Conservation (phyloP, 805 yeast species). For the Kregervanrija pseudodelftensis region DNA sequence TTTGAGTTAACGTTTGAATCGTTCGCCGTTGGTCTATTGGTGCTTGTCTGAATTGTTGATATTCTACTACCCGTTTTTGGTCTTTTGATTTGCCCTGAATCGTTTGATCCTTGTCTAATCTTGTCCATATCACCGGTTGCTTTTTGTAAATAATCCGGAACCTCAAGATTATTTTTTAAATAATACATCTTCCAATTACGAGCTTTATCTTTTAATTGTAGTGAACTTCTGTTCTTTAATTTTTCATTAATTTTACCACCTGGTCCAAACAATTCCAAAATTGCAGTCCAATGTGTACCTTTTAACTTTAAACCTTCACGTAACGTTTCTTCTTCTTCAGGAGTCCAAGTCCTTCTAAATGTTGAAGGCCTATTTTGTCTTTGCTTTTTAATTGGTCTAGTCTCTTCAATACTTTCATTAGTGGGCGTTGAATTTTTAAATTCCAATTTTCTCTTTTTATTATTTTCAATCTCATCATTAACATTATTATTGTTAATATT, state of each 20-base stretch:
- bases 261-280: slow-evolving; percentile 84
- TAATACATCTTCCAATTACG: slow-evolving; percentile 90
- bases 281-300: slow-evolving; percentile 94
- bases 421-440: slow-evolving; percentile 1
- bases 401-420: background rate
- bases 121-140: slow-evolving; percentile 80
- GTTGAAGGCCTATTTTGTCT: slow-evolving; percentile 24
- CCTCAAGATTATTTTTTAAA: slow-evolving; percentile 62
- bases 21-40: background rate
- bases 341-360: slow-evolving; percentile 72
- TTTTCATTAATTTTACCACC: slow-evolving; percentile 85
- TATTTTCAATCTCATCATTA: slow-evolving; percentile 3
- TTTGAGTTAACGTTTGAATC: background rate
- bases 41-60: background rate
- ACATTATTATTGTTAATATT: slow-evolving; percentile 5
- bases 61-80: slow-evolving; percentile 3
- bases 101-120: slow-evolving; percentile 1
- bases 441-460: background rate
- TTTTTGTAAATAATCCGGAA: slow-evolving; percentile 71
- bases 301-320: slow-evolving; percentile 70
- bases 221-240: slow-evolving; percentile 80
- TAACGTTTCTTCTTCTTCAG: slow-evolving; percentile 81
- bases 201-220: slow-evolving; percentile 93
- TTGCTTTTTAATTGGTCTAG: slow-evolving; percentile 7
- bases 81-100: background rate